These are phyloP conservation scores for Blastobotrys indianensis DNA, from an alignment of 1,139 yeast species.

Conservation along the genomic window DNA sequence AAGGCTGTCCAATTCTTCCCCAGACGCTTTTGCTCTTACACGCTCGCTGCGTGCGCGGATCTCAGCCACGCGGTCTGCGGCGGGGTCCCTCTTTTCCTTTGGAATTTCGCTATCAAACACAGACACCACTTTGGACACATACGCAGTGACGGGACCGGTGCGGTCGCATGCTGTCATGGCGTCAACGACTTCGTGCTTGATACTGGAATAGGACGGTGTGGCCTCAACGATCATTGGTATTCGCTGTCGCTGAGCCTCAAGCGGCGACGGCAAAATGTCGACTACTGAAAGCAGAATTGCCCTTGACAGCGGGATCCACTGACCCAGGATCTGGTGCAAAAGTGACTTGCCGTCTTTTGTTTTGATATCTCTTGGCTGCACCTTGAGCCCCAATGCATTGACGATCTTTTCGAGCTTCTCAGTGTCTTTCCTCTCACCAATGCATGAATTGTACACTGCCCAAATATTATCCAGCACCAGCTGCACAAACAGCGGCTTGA, in stretches of 20 bases:
- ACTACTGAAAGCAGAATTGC: constrained; percentile 81
- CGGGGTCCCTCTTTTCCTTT: constrained; percentile 33
- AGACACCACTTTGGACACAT: constrained; percentile 84
- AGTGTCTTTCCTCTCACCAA: constrained; percentile 52
- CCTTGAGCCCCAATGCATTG: constrained; percentile 58
- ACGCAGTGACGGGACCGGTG: constrained; percentile 64
- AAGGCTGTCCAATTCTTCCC: constrained; percentile 30
- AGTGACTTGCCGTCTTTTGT: constrained; percentile 69
- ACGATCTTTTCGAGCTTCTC: constrained; percentile 74
- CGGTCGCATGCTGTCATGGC: constrained; percentile 64
- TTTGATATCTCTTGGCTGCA: constrained; percentile 69
- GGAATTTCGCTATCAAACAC: constrained; percentile 80
- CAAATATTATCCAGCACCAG: constrained; percentile 86
- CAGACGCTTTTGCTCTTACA: constrained; percentile 49
- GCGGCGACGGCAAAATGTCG: constrained; percentile 80
- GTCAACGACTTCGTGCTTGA: constrained; percentile 45
- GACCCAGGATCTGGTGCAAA: constrained; percentile 69
- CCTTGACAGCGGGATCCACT: constrained; percentile 91
- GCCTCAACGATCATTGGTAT: constrained; percentile 60
- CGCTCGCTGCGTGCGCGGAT: constrained; percentile 58
- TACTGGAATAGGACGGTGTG: constrained; percentile 46
- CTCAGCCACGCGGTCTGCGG: constrained; percentile 42
- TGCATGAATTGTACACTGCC: constrained; percentile 76
- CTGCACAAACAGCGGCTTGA: constrained; percentile 79
- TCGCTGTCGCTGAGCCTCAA: constrained; percentile 64